Evolutionary conservation across 1,284 basidiomycete species (phyloP).

Genomic region (Rhodotorula sp.): DNA sequence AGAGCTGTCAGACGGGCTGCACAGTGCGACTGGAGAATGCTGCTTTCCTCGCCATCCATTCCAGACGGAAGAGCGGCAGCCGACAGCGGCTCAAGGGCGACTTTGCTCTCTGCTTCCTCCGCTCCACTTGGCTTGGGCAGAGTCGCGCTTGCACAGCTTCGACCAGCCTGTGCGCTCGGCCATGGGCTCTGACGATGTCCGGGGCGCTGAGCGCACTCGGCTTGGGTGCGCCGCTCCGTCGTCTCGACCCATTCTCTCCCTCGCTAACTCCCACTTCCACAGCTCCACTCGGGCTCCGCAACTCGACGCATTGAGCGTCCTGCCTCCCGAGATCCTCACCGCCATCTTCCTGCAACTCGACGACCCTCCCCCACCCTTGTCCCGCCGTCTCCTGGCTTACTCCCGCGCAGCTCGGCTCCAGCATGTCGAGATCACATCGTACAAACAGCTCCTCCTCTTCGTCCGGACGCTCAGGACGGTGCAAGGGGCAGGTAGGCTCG

Average conservation of each 20-base stretch:
- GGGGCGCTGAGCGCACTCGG: no score
- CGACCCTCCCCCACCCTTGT: slow-evolving; percentile 1
- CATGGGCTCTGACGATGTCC: no score
- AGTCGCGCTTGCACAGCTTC: no score
- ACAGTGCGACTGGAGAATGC: no score
- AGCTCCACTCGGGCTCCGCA: not conserved
- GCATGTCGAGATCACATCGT: not conserved
- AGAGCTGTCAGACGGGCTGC: no score
- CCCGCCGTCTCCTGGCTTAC: slow-evolving; percentile 12
- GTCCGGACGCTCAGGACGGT: not conserved
- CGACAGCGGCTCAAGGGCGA: no score
- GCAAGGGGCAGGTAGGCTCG: not conserved
- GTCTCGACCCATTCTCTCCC: not conserved
- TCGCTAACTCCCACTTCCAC: not conserved
- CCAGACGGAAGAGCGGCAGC: no score
- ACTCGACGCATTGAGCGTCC: not conserved
- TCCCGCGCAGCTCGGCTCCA: slow-evolving; percentile 1
- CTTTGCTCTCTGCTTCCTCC: no score
- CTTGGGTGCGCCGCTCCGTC: no score
- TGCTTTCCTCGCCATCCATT: no score
- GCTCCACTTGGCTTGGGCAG: no score
- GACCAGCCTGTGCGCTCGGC: no score
- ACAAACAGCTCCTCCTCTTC: not conserved
- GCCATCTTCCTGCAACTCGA: slow-evolving; percentile 11
- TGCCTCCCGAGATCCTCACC: slow-evolving; percentile 18